Evolutionary conservation across 495 filamentous ascomycete species (phyloP), one percentile per base, ranked within the genome.

Genomic region (Hypomontagnella monticulosa): DNA sequence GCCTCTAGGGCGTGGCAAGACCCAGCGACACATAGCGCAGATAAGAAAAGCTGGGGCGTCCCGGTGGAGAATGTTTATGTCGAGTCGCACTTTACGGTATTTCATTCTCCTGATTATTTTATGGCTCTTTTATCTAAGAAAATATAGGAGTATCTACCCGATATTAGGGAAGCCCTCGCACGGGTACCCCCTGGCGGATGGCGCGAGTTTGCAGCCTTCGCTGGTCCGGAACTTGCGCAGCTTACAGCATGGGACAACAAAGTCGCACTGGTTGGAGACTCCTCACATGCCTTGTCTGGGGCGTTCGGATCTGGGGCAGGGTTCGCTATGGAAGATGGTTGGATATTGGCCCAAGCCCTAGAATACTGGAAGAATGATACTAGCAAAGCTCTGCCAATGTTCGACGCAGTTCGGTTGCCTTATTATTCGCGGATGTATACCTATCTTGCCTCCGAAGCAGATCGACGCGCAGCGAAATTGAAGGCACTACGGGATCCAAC

Each of bases 271-370:
- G 75, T 84, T 9, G 82, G 82, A 1, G 82, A 84, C 60, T 75
- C 82, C 5, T 79, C 76, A 20, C 82, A 84, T 70, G 77, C 82
- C 3, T 71, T 81, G 1, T 77, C 79, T 0, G 82, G 81, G 49
- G 76, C 75, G 2, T 80, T 81, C 65, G 82, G 82, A 0, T 81
- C 82, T 0, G 82, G 82, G 0, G 79, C 82, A 1, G 78, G 78
- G 5, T 84, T 84, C 52, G 81, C 82, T 0, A 76, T 84, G 71
- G 78, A 83, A 57, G 82, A 84, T 66, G 77, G 75, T 11, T 84
- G 76, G 76, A 76, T 80, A 34, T 68, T 84, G 23, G 79, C 79
- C 4, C 76, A 73, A 46, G 73, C 78, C 4, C 69, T 84, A 1
- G 77, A 78, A 12, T 60, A 77, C 32, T 55, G 55, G 37, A 57